These are phyloP conservation scores for Zopfochytrium polystomum DNA, from an alignment of 371 early-diverging fungal species.

Conservation along the genomic window DNA sequence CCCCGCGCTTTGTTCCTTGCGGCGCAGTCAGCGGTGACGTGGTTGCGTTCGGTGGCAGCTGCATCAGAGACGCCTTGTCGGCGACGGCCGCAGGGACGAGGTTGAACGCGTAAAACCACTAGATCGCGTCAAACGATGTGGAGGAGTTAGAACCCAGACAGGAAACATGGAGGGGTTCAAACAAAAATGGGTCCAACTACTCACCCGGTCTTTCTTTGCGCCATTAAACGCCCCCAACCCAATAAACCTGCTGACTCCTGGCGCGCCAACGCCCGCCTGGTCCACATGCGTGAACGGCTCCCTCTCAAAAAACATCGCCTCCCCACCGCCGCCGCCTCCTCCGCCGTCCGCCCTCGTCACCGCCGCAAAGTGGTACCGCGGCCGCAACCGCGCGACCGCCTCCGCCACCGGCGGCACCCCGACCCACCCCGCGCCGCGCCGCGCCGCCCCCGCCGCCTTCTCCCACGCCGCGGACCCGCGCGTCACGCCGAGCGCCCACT, in stretches of 20 bases:
- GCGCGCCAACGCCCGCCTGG: too few relatives aligned
- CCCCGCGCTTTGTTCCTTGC: too few relatives aligned
- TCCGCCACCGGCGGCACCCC: constrained; percentile 48
- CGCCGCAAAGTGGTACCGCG: constrained; percentile 86
- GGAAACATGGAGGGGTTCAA: constrained; percentile 8
- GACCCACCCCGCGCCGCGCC: constrained; percentile 23
- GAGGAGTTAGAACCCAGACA: not conserved
- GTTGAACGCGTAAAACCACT: constrained; percentile 94
- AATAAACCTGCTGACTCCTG: constrained; percentile 80
- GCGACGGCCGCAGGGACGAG: constrained; percentile 62
- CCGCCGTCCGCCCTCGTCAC: too few relatives aligned
- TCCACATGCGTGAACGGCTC: constrained; percentile 73
- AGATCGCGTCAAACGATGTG: constrained; percentile 1
- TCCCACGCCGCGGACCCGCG: constrained; percentile 18
- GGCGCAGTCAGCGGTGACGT: too few relatives aligned
- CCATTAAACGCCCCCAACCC: constrained; percentile 71
- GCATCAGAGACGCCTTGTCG: constrained; percentile 37
- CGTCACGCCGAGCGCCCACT: constrained; percentile 70
- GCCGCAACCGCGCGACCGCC: constrained; percentile 58
- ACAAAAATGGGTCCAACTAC: not conserved
- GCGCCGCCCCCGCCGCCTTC: constrained; percentile 6
- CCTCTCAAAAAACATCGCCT: too few relatives aligned
- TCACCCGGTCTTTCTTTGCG: constrained; percentile 53
- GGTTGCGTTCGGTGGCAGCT: constrained; percentile 59
- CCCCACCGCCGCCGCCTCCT: too few relatives aligned